A percentile compares a stretch with the other conserved stretches of the same genome.
phyloP scores from a whole-genome alignment of 306 rosid genomes.

The Prunus davidiana region DNA sequence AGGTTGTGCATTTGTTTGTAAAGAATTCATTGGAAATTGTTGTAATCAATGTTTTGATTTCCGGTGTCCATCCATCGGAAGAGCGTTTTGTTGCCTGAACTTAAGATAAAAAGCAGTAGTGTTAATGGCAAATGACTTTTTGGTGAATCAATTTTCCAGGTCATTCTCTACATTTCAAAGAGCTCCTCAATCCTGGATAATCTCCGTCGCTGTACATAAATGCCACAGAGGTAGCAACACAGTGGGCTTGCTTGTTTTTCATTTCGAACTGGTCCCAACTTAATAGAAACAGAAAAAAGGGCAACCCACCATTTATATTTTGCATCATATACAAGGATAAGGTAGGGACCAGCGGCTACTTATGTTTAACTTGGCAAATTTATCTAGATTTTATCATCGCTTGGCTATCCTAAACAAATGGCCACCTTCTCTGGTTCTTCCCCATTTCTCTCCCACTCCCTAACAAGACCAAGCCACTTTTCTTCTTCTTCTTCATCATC shows the following conservation, averaged over 20 bases:
- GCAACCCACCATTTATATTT: constrained; percentile 20
- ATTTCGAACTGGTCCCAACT: too few relatives aligned
- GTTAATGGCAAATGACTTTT: not conserved
- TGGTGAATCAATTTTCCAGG: too few relatives aligned
- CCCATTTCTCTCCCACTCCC: constrained; percentile 60
- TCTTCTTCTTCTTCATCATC: constrained; percentile 48
- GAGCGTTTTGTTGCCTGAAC: constrained; percentile 16
- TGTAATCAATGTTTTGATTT: constrained; percentile 39
- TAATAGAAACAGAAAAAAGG: not conserved
- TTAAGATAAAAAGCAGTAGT: not conserved
- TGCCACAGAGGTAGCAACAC: too few relatives aligned
- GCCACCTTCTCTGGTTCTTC: constrained; percentile 74
- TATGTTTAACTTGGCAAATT: constrained; percentile 13
- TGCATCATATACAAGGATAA: constrained; percentile 35
- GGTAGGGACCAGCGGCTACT: constrained; percentile 35
- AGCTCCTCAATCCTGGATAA: not conserved
- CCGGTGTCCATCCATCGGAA: constrained; percentile 24
- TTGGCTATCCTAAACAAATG: constrained; percentile 35
- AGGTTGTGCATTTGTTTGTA: constrained; percentile 59
- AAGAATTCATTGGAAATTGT: constrained; percentile 43
- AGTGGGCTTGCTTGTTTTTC: too few relatives aligned
- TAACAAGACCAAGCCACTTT: constrained; percentile 54
- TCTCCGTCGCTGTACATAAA: too few relatives aligned
- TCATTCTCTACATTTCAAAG: not conserved
- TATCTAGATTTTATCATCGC: constrained; percentile 11